These are phyloP conservation scores for Chrysophaeum taylorii DNA, from an alignment of 352 stramenopile genomes.

Conservation along the genomic window DNA sequence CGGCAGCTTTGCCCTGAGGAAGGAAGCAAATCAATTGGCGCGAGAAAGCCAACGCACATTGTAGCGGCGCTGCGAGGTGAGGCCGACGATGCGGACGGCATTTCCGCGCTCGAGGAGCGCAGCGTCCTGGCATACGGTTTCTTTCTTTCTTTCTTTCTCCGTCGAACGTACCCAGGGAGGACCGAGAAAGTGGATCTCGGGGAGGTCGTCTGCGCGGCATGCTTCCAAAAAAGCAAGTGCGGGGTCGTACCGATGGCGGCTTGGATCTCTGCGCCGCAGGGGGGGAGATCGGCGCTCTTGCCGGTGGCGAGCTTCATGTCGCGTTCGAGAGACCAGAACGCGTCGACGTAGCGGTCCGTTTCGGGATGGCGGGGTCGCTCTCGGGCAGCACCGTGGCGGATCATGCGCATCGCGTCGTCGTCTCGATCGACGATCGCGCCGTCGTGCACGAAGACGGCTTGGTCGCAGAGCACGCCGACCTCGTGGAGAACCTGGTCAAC, in stretches of 20 bases:
- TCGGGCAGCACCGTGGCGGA: background rate
- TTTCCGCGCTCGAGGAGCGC: background rate
- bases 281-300: background rate
- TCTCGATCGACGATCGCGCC: background rate
- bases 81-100: background rate
- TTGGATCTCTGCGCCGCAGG: background rate
- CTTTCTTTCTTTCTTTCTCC: no score
- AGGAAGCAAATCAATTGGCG: no score
- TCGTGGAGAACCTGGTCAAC: constrained; percentile 2
- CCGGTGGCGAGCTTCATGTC: background rate
- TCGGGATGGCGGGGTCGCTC: background rate
- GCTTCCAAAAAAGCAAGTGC: no score
- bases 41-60: no score
- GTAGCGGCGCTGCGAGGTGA: constrained; percentile 8
- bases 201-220: no score
- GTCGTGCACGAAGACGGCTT: background rate
- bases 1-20: no score
- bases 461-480: constrained; percentile 4
- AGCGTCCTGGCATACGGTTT: no score
- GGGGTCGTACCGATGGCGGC: background rate
- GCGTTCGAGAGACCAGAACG: constrained; percentile 5
- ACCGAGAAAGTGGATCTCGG: background rate
- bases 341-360: background rate
- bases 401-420: background rate
- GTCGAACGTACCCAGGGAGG: no score